Conservation (phyloP, 1,284 basidiomycete species). For the Moesziomyces parantarcticus region DNA sequence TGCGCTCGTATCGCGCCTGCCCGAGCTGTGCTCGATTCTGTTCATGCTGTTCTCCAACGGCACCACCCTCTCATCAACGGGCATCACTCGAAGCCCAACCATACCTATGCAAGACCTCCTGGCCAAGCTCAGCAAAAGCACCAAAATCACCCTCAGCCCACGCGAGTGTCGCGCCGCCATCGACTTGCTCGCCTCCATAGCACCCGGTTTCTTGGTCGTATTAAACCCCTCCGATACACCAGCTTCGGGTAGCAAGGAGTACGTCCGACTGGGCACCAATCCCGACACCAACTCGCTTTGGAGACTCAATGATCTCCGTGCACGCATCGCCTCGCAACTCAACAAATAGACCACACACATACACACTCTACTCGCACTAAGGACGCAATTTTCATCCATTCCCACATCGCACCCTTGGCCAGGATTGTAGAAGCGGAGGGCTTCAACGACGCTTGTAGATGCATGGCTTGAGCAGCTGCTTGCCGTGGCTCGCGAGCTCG, state of each 20-base stretch:
- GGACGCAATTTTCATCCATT: no score
- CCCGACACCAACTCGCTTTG: conserved; percentile 11
- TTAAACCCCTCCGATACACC: conserved; percentile 4
- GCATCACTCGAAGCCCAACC: conserved; percentile 25
- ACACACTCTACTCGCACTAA: no score
- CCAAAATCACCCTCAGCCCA: conserved; percentile 48
- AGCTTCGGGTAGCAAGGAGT: conserved; percentile 15
- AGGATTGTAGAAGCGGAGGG: not conserved
- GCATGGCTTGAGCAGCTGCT: conserved; percentile 83
- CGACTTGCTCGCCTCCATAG: conserved; percentile 34
- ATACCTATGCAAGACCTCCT: conserved; percentile 51
- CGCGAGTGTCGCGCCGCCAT: conserved; percentile 43
- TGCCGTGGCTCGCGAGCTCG: conserved; percentile 73
- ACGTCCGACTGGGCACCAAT: conserved; percentile 27
- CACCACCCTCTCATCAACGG: conserved; percentile 25
- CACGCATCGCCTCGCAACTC: conserved; percentile 17
- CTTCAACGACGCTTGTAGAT: conserved; percentile 93
- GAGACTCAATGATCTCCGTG: conserved; percentile 25
- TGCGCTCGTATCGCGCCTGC: conserved; percentile 41
- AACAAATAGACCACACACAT: no score
- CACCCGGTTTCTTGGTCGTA: conserved; percentile 53
- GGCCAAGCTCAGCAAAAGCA: conserved; percentile 27
- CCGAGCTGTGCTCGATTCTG: conserved; percentile 51
- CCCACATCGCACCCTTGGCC: no score
- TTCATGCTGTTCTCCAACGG: conserved; percentile 57